Conservation (phyloP, 2,329 filamentous ascomycete species). For the Penicillium sclerotigenum region DNA sequence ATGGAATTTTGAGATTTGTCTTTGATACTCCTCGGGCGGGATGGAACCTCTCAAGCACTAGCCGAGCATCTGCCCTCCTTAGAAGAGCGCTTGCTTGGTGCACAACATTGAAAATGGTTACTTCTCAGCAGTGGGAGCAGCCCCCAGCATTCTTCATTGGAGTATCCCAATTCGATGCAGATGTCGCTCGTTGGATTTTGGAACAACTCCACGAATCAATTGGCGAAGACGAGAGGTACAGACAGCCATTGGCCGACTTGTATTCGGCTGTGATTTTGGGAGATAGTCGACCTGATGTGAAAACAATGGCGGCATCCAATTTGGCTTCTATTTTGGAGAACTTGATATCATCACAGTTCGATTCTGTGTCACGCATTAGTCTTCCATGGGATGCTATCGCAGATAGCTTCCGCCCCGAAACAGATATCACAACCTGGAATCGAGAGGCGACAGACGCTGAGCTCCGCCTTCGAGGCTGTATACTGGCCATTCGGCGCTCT, state of each 20-base stretch:
- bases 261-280: conserved; percentile 33
- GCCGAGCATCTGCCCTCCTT: conserved; percentile 36
- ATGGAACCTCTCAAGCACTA: conserved; percentile 29
- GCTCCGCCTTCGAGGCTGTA: conserved; percentile 38
- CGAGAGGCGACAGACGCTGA: conserved; percentile 38
- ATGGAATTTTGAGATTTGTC: conserved; percentile 25
- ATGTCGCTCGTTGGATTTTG: conserved; percentile 37
- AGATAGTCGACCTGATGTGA: conserved; percentile 27
- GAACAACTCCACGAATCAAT: conserved; percentile 31
- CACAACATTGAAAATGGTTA: conserved; percentile 25
- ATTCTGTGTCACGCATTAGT: conserved; percentile 19
- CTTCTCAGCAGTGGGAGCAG: conserved; percentile 14
- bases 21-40: conserved; percentile 27
- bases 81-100: conserved; percentile 37
- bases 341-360: conserved; percentile 21
- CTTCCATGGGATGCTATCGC: conserved; percentile 30
- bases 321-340: conserved; percentile 34
- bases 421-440: conserved; percentile 30
- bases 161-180: conserved; percentile 31
- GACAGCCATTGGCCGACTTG: conserved; percentile 25
- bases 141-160: conserved; percentile 23
- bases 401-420: conserved; percentile 25
- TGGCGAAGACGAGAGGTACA: conserved; percentile 20
- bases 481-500: conserved; percentile 30
- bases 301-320: conserved; percentile 30